Base-by-base conservation (phyloP, 164 flowering plant species). In the Nymphaea colorata region DNA sequence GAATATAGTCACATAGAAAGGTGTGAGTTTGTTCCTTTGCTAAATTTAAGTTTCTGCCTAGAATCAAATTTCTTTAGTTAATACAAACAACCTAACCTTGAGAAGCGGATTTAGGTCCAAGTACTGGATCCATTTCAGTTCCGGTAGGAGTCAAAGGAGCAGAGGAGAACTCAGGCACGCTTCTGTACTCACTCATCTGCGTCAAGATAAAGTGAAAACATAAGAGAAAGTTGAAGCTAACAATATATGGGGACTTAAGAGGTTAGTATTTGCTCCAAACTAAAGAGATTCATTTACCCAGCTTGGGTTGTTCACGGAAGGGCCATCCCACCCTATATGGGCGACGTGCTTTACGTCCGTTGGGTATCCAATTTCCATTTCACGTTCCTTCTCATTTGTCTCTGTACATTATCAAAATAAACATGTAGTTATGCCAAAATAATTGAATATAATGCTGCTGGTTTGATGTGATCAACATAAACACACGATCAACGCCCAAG, bases 291-390 rank as follows among this genome's bases (percentile, higher is more conserved):
- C 74, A 65, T 25, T 25, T 83, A 90, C 94, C 92, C 94, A 88
- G 78, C 87, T 84, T 1, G 91, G 96, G 0, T 84, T 53, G 71
- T 75, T 77, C 42, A 75, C 82, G 66, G 86, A 75, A 4, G 88
- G 87, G 6, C 93, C 96, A 70, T 91, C 96, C 84, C 84, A 84
- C 51, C 97, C 97, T 36, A 91, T 89, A 61, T 91, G 97, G 36
- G 97, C 96, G 17, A 89, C 93, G 69, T 91, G 97, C 78, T 87
- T 87, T 65, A 91, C 97, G 64, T 91, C 91, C 5, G 96, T 91
- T 12, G 97, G 97, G 60, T 57, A 70, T 25, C 97, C 97, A 68
- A 91, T 89, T 70, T 86, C 78, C 84, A 91, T 85, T 69, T 87
- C 96, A 17, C 72, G 75, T 60, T 86, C 90, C 71, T 91, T 82